These are phyloP conservation scores for Exophiala aquamarina DNA, from an alignment of 2,329 filamentous ascomycete species.

Conservation along the genomic window DNA sequence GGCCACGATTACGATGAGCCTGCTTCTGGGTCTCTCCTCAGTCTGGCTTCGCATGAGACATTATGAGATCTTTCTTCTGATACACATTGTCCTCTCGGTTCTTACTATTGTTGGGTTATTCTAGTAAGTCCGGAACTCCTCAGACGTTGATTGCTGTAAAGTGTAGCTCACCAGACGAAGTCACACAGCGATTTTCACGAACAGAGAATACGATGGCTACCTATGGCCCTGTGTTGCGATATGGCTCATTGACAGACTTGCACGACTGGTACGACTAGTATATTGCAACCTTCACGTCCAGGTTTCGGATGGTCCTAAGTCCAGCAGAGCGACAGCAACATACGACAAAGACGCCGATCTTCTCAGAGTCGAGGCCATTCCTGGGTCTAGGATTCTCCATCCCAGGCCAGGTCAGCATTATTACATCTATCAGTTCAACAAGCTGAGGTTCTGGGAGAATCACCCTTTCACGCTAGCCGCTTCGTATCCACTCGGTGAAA, in stretches of 20 bases:
- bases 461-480: conserved; percentile 52
- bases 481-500: conserved; percentile 27
- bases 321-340: conserved; percentile 40
- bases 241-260: conserved; percentile 49
- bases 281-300: conserved; percentile 45
- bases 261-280: conserved; percentile 44
- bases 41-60: conserved; percentile 45
- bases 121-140: conserved; percentile 42
- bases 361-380: conserved; percentile 47
- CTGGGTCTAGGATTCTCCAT: conserved; percentile 33
- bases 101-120: conserved; percentile 48
- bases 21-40: conserved; percentile 45
- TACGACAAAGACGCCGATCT: conserved; percentile 48
- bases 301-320: conserved; percentile 29
- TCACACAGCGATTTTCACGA: conserved; percentile 50
- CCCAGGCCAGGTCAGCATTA: conserved; percentile 51
- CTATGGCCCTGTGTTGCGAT: conserved; percentile 51
- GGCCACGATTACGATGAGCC: conserved; percentile 40
- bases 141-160: too few species aligned
- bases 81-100: conserved; percentile 40
- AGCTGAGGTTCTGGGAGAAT: conserved; percentile 49
- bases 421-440: conserved; percentile 49
- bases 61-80: conserved; percentile 45
- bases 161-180: too few species aligned
- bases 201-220: conserved; percentile 49